Base-by-base conservation (phyloP, 1,284 basidiomycete genomes). In the Puccinia hordei region DNA sequence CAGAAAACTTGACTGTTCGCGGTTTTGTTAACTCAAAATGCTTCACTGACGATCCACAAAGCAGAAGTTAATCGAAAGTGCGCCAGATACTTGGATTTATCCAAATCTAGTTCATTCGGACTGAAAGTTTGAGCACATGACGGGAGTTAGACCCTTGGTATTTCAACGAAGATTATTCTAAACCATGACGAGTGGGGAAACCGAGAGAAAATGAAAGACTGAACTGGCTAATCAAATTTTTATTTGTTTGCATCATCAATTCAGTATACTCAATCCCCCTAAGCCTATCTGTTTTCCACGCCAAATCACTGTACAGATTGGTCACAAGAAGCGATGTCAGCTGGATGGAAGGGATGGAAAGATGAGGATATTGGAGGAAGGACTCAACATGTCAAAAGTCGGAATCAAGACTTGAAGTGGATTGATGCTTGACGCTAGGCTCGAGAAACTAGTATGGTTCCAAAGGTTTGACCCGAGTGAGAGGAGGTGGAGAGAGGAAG, bases 241-340 rank as follows among this genome's bases (percentile, higher is more conserved):
- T 69, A 24, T 69, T 69, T 2, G 13, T 30, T n/a, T 38, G 38
- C 41, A 69, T 69, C 66, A 69, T 69, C 17, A 41, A 69, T 46
- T 69, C 66, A 15, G 27, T 69, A 41, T 69, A 69, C 33, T 69
- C 24, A 3, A 69, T 49, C 13, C 66, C 66, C 27, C 66, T 69
- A 2, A 69, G 19, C 66, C 41, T 33, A 22, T 69, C 66, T 46
- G 66, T 49, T 69, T 69, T 69, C 66, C 66, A 69, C 19, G 66
- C 66, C 24, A 69, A 69, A 69, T 69, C 66, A 6, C 66, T 69
- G 24, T 19, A 30, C 53, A 55, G 12, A 55, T 2, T 33, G 30
- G 61, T 17, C 61, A 65, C 33, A 9, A 38, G 19, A 10, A 35
- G 41, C 19, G 2, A 65, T 65, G 61, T 65, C 41, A 38, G 61